Evolutionary conservation across 352 stramenopile species (phyloP).

Genomic region (Phytopythium vexans): DNA sequence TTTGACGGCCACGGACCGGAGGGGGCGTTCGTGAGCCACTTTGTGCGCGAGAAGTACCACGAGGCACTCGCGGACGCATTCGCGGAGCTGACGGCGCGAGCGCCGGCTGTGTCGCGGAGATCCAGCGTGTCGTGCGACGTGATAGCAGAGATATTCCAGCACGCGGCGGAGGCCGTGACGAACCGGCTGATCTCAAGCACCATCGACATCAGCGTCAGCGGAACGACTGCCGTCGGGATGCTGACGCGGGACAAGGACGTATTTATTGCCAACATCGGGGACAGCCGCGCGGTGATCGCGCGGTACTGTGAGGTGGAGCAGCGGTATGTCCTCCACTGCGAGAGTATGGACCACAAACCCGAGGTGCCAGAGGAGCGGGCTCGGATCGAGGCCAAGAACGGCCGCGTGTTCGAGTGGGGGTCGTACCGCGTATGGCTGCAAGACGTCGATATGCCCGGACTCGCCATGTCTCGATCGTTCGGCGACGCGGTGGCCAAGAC

Average conservation of each 20-base stretch:
- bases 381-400: conserved; percentile 67
- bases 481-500: conserved; percentile 78
- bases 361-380: conserved; percentile 58
- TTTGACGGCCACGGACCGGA: conserved; percentile 77
- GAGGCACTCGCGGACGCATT: conserved; percentile 43
- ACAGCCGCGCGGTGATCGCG: conserved; percentile 66
- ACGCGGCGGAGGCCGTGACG: conserved; percentile 32
- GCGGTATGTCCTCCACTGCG: conserved; percentile 47
- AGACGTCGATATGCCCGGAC: conserved; percentile 79
- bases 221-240: conserved; percentile 65
- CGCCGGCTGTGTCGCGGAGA: conserved; percentile 4
- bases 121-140: conserved; percentile 35
- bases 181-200: conserved; percentile 35
- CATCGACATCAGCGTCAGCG: conserved; percentile 78
- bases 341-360: conserved; percentile 82
- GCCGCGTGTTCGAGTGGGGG: conserved; percentile 81
- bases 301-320: conserved; percentile 26
- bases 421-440: conserved; percentile 80
- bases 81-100: conserved; percentile 16
- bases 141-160: conserved; percentile 50
- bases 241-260: conserved; percentile 57
- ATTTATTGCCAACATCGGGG: conserved; percentile 72
- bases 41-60: conserved; percentile 67
- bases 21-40: conserved; percentile 75
- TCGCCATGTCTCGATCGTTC: conserved; percentile 84